These are phyloP conservation scores for Hyaloscypha finlandica DNA, from an alignment of 495 filamentous ascomycete species.

Conservation along the genomic window DNA sequence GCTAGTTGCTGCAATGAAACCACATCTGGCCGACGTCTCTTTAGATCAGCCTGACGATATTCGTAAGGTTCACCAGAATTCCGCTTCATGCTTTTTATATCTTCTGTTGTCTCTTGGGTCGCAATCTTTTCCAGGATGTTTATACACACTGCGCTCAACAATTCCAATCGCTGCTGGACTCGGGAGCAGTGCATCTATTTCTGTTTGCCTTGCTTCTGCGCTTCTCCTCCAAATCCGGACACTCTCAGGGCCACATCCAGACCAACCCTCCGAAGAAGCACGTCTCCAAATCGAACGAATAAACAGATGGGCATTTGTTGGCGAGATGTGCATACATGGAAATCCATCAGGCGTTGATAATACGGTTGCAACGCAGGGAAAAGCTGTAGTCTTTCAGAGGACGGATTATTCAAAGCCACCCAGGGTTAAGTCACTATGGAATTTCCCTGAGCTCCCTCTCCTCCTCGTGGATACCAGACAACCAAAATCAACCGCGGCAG, in stretches of 20 bases:
- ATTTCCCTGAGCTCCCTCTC: slow-evolving; percentile 88
- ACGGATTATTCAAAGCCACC: slow-evolving; percentile 77
- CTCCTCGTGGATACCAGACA: slow-evolving; percentile 87
- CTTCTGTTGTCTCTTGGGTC: slow-evolving; percentile 86
- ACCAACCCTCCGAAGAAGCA: slow-evolving; percentile 80
- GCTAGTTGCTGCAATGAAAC: slow-evolving; percentile 73
- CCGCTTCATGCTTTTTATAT: slow-evolving; percentile 87
- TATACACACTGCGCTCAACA: slow-evolving; percentile 91
- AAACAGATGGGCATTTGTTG: slow-evolving; percentile 96
- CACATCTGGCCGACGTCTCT: slow-evolving; percentile 71
- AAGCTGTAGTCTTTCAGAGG: slow-evolving; percentile 87
- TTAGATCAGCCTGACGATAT: slow-evolving; percentile 58
- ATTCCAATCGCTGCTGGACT: slow-evolving; percentile 92
- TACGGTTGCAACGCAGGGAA: slow-evolving; percentile 90
- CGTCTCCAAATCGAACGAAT: slow-evolving; percentile 87
- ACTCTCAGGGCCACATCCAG: slow-evolving; percentile 83
- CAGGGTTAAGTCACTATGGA: slow-evolving; percentile 69
- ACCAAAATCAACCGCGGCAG: slow-evolving; percentile 74
- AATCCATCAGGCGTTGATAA: slow-evolving; percentile 97
- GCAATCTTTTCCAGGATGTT: slow-evolving; percentile 71
- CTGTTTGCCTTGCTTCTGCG: slow-evolving; percentile 85
- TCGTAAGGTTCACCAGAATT: slow-evolving; percentile 77
- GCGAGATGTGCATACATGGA: slow-evolving; percentile 94
- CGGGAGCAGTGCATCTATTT: slow-evolving; percentile 89
- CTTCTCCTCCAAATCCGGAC: slow-evolving; percentile 86